phyloP scores from a whole-genome alignment of 2,329 filamentous ascomycete species.

The Truncatella angustata region DNA sequence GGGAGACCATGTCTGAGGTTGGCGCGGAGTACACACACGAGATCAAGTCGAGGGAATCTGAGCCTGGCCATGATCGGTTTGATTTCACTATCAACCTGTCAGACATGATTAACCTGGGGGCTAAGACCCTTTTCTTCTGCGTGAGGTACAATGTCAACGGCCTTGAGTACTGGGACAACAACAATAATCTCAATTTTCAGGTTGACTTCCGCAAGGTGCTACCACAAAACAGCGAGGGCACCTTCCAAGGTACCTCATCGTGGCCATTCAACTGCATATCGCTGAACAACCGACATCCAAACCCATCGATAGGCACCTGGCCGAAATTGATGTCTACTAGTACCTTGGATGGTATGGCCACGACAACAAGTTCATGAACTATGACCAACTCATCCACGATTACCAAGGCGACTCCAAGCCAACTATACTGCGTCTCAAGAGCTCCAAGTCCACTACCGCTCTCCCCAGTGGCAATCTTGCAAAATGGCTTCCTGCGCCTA shows the following conservation, averaged over 20 bases:
- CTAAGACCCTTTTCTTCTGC: constrained; percentile 90
- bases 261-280: constrained; percentile 58
- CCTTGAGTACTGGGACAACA: constrained; percentile 95
- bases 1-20: constrained; percentile 97
- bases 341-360: constrained; percentile 72
- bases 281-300: constrained; percentile 61
- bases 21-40: constrained; percentile 83
- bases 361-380: constrained; percentile 51
- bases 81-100: constrained; percentile 91
- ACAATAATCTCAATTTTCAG: constrained; percentile 82
- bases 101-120: constrained; percentile 86
- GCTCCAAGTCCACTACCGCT: constrained; percentile 60
- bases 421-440: constrained; percentile 66
- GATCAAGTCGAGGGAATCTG: constrained; percentile 63
- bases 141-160: constrained; percentile 83
- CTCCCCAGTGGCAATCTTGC: constrained; percentile 62
- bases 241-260: constrained; percentile 47
- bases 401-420: constrained; percentile 62
- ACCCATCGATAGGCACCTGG: constrained; percentile 39
- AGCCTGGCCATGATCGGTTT: constrained; percentile 79
- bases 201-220: constrained; percentile 82
- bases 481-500: constrained; percentile 50
- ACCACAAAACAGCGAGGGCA: constrained; percentile 57
- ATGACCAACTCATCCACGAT: constrained; percentile 59
- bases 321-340: constrained; percentile 54